Percentiles rank a stretch among this genome's conserved stretches.
Evolutionary conservation across 805 yeast species (phyloP).

Genomic region (Debaryomyces castellii): DNA sequence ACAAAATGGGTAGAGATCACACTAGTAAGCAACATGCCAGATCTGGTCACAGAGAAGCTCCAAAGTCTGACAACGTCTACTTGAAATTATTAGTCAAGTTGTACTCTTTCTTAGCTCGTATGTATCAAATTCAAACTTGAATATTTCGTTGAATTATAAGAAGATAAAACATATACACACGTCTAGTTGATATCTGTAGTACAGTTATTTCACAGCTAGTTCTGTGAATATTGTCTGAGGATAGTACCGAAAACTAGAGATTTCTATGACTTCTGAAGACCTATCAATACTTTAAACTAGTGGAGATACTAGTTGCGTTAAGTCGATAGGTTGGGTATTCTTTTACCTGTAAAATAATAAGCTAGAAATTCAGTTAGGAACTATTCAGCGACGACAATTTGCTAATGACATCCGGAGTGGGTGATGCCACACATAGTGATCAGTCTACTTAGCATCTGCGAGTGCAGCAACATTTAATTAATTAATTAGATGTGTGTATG

Average conservation of each 20-base stretch:
- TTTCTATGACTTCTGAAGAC: not conserved
- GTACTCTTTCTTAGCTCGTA: conserved; percentile 99
- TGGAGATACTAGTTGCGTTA: not conserved
- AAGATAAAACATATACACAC: not conserved
- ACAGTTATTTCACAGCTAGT: not conserved
- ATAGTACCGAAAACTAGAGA: not conserved
- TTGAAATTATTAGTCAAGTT: conserved; percentile 95
- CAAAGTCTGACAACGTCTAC: conserved; percentile 99
- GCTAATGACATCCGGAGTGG: not conserved
- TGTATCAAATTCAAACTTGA: conserved; percentile 41
- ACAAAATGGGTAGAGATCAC: conserved; percentile 94
- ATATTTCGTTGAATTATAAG: conserved; percentile 1
- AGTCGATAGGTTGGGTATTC: not conserved
- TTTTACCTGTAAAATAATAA: not conserved
- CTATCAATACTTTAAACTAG: not conserved
- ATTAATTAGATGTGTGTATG: conserved; percentile 12
- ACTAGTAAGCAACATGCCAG: conserved; percentile 93
- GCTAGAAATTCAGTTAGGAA: not conserved
- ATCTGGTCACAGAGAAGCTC: conserved; percentile 97
- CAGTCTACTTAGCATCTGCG: conserved; percentile 28
- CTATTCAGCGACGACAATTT: not conserved
- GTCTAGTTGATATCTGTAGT: not conserved
- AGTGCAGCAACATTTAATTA: conserved; percentile 21
- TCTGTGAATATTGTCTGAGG: not conserved
- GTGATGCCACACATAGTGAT: not conserved